Percentiles rank a stretch among this genome's conserved stretches.
These are phyloP conservation scores for Dorcoceras hygrometricum DNA, from an alignment of 257 asterid genomes.

Conservation along the genomic window DNA sequence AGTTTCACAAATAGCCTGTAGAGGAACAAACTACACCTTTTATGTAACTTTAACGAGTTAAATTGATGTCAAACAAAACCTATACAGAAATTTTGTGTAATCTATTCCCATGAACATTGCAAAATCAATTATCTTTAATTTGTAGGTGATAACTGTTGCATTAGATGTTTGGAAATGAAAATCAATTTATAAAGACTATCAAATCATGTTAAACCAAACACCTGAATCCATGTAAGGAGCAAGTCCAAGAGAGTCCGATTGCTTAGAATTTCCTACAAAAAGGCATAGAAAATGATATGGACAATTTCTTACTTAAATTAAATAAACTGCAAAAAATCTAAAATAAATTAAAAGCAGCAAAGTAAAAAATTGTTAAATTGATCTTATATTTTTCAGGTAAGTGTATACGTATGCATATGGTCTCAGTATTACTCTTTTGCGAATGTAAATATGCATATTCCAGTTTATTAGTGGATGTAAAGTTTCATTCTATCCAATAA, in stretches of 20 bases:
- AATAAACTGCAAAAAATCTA: neutral
- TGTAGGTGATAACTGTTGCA: neutral
- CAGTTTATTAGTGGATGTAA: too few relatives aligned
- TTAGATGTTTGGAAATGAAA: neutral
- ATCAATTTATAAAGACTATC: neutral
- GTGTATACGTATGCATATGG: too few relatives aligned
- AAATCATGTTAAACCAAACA: constrained; percentile 22
- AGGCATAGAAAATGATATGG: constrained; percentile 5
- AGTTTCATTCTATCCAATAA: constrained; percentile 12
- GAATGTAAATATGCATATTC: too few relatives aligned
- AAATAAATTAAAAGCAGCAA: neutral
- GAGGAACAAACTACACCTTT: neutral
- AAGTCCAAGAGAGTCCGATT: constrained; percentile 52
- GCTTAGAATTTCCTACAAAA: constrained; percentile 55
- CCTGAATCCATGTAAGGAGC: constrained; percentile 96
- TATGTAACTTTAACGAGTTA: neutral
- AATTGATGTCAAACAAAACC: neutral
- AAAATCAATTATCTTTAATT: neutral
- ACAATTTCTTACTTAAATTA: neutral
- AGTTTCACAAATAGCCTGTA: constrained; percentile 81
- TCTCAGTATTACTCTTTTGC: too few relatives aligned
- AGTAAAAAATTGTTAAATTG: too few relatives aligned
- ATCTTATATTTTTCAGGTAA: too few relatives aligned
- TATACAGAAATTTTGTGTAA: neutral
- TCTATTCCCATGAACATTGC: neutral